Evolutionary conservation across 345 rosid species (phyloP), one percentile per base, ranked within the genome.

Genomic region (Rhizophora mangle): DNA sequence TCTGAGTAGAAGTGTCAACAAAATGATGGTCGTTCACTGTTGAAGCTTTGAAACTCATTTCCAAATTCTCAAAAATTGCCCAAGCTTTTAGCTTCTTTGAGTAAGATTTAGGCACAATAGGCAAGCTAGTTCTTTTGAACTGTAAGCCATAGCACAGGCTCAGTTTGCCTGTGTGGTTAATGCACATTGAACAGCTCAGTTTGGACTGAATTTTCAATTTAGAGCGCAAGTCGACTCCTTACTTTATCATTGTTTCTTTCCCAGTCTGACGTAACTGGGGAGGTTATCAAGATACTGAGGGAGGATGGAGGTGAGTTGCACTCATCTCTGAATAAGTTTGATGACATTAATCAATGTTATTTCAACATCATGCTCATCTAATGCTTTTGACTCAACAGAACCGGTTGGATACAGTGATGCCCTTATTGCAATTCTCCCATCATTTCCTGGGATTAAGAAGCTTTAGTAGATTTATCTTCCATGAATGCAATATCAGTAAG

Each of bases 381-480:
- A 18, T 52, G 21, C 60, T 43, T 39, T 72, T 39, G 27, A 47
- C 19, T 47, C 13, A 72, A 73, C 95, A 94, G 98, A 91, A 69
- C 88, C 96, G 6, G 88, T 94, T 20, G 98, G 97, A 75, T 89
- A 88, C 56, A 87, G 88, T 11, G 98, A 94, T 78, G 85, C 93
- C 56, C 96, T 91, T 61, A 77, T 94, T 18, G 84, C 89, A 18
- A 80, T 94, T 78, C 92, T 91, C 60, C 97, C 97, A 6, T 91
- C 96, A 3, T 88, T 91, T 75, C 95, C 96, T 15, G 96, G 93
- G 71, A 89, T 94, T 74, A 94, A 94, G 92, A 85, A 85, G 86
- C 96, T 91, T 66, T 87, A 82, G 76, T 91, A 84, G 81, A 73
- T 64, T 52, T 59, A 51, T 30, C 37, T 61, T 24, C 51, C 59